phyloP scores from a whole-genome alignment of 257 asterid genomes.

The Penstemon davidsonii region DNA sequence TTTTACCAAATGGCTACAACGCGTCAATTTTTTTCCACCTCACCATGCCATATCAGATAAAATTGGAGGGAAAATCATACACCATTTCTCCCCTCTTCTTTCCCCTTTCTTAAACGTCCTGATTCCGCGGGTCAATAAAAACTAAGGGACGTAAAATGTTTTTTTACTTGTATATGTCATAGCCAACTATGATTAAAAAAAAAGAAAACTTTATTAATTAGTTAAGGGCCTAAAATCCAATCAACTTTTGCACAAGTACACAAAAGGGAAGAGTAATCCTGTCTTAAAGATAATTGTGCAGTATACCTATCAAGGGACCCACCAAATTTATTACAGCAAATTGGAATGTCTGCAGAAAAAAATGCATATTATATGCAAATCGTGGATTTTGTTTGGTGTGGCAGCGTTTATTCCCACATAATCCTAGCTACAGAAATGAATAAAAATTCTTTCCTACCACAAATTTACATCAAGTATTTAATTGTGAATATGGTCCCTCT shows the following conservation, averaged over 20 bases:
- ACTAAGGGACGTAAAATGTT: neutral
- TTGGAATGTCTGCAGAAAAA: neutral
- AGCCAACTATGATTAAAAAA: no score
- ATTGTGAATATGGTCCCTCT: constrained; percentile 7
- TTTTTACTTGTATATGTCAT: neutral
- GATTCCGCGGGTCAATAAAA: no score
- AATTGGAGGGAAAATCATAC: no score
- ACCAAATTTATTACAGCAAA: constrained; percentile 1
- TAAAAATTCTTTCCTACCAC: constrained; percentile 2
- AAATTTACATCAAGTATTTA: neutral
- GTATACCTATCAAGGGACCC: constrained; percentile 16
- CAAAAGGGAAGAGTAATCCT: neutral
- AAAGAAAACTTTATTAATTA: neutral
- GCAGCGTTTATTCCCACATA: neutral
- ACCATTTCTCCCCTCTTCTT: no score
- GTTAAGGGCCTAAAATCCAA: neutral
- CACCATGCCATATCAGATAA: no score
- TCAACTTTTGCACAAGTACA: neutral
- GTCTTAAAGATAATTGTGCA: neutral
- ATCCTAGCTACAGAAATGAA: neutral
- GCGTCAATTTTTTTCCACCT: no score
- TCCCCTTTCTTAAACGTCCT: no score
- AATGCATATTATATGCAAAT: neutral
- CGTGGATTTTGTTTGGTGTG: neutral
- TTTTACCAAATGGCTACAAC: no score